phyloP scores from a whole-genome alignment of 2,329 filamentous ascomycete genomes.

The Ophioceras dolichostomum region DNA sequence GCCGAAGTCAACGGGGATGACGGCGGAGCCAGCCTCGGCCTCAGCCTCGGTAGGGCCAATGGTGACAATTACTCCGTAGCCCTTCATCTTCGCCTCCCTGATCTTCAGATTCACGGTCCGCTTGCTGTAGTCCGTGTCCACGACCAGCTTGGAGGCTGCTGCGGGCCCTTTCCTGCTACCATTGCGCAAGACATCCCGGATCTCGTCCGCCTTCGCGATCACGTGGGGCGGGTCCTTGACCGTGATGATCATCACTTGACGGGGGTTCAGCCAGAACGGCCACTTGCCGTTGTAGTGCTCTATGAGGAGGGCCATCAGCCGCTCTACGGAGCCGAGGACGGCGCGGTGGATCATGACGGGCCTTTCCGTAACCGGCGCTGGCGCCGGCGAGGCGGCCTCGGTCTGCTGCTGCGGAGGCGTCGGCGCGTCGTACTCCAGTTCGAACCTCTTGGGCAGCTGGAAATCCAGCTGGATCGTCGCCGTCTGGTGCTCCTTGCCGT shows the following conservation, averaged over 20 bases:
- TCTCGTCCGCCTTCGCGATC: conserved; percentile 32
- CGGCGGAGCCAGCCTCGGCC: conserved; percentile 46
- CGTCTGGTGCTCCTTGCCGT: conserved; percentile 79
- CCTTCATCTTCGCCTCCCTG: conserved; percentile 55
- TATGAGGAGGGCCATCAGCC: conserved; percentile 74
- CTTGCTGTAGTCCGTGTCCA: conserved; percentile 57
- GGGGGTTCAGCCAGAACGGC: conserved; percentile 82
- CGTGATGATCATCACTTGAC: conserved; percentile 63
- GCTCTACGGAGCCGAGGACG: conserved; percentile 72
- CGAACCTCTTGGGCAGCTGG: conserved; percentile 74
- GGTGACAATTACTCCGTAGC: conserved; percentile 63
- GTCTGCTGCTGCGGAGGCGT: conserved; percentile 46
- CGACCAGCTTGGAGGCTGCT: conserved; percentile 45
- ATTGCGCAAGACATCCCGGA: conserved; percentile 33
- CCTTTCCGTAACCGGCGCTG: conserved; percentile 41
- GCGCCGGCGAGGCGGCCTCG: conserved; percentile 13
- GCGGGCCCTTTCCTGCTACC: conserved; percentile 20
- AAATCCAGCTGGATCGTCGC: conserved; percentile 87
- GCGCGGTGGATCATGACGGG: conserved; percentile 80
- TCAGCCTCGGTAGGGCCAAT: conserved; percentile 55
- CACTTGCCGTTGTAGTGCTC: conserved; percentile 71
- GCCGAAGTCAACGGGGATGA: conserved; percentile 35
- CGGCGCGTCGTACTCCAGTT: conserved; percentile 60
- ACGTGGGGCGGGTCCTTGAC: conserved; percentile 50
- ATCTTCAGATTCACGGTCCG: conserved; percentile 57